Evolutionary conservation across 352 stramenopile species (phyloP).

Genomic region (Peronospora farinosa): DNA sequence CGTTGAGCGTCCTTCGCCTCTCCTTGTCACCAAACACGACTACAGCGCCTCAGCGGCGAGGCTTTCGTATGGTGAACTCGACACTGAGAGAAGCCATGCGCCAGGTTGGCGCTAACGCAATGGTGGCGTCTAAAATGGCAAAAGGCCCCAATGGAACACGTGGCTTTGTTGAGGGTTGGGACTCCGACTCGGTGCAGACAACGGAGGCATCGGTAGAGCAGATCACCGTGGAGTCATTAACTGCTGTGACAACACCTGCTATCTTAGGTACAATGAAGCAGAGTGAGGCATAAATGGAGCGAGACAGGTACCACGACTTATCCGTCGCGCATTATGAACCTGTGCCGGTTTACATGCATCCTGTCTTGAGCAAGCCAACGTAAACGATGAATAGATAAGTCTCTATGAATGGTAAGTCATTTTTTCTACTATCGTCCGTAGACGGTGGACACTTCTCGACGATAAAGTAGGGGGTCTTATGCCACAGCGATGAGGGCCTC

Average conservation of each 20-base stretch:
- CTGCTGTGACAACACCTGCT: constrained; percentile 7
- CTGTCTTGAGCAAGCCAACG: constrained; percentile 7
- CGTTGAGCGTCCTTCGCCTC: constrained; percentile 49
- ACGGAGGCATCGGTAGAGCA: constrained; percentile 2
- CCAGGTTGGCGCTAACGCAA: constrained; percentile 49
- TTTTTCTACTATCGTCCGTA: no score
- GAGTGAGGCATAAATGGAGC: constrained; percentile 8
- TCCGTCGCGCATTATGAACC: constrained; percentile 8
- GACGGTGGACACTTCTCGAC: no score
- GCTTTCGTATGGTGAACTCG: constrained; percentile 55
- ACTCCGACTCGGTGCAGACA: constrained; percentile 12
- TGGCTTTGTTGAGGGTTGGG: constrained; percentile 59
- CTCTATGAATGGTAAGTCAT: neutral
- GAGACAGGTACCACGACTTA: neutral
- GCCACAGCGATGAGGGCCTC: no score
- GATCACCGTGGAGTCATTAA: constrained; percentile 2
- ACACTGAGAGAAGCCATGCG: constrained; percentile 62
- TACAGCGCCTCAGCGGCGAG: constrained; percentile 24
- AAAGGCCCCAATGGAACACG: constrained; percentile 69
- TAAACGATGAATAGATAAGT: constrained; percentile 16
- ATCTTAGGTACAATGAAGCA: constrained; percentile 3
- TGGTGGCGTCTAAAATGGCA: constrained; percentile 59
- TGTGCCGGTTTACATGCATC: constrained; percentile 10
- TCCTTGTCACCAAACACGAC: constrained; percentile 19
- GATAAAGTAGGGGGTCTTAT: no score